Conservation (phyloP, 148 eudicot genomes). For the Rhododendron kiyosumense region DNA sequence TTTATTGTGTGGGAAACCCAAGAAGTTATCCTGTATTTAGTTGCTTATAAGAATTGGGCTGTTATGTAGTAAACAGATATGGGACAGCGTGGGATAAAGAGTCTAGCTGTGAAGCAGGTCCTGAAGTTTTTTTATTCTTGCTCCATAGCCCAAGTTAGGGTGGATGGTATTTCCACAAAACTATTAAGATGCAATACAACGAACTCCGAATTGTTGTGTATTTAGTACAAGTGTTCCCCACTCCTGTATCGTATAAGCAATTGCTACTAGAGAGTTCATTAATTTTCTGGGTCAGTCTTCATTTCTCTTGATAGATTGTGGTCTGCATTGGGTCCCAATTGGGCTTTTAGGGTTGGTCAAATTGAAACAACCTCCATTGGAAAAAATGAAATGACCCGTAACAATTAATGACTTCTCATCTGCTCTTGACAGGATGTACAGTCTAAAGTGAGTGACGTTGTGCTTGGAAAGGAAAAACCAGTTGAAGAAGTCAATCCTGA, state of each 20-base stretch:
- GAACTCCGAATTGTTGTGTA: neutral
- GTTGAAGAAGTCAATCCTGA: constrained; percentile 90
- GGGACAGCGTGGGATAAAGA: neutral
- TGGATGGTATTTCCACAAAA: neutral
- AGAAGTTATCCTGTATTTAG: neutral
- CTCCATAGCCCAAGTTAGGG: neutral
- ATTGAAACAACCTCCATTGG: constrained; percentile 12
- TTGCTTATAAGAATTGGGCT: neutral
- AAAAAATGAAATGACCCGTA: neutral
- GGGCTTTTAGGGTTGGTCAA: neutral
- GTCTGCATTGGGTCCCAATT: neutral
- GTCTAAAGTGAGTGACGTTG: constrained; percentile 85
- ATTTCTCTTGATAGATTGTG: neutral
- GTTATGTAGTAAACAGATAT: neutral
- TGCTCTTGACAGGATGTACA: constrained; percentile 65
- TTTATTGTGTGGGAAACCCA: neutral
- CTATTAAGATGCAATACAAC: neutral
- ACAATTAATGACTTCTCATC: neutral
- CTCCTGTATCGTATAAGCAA: neutral
- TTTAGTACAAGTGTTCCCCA: neutral
- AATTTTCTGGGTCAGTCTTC: neutral
- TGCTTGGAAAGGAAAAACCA: constrained; percentile 88
- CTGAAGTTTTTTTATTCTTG: neutral
- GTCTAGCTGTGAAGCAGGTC: neutral
- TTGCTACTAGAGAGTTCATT: neutral